Percentiles rank a stretch among this genome's conserved stretches.
These are phyloP conservation scores for Backusella sp. DNA, from an alignment of 192 early-diverging fungal genomes.

Conservation along the genomic window DNA sequence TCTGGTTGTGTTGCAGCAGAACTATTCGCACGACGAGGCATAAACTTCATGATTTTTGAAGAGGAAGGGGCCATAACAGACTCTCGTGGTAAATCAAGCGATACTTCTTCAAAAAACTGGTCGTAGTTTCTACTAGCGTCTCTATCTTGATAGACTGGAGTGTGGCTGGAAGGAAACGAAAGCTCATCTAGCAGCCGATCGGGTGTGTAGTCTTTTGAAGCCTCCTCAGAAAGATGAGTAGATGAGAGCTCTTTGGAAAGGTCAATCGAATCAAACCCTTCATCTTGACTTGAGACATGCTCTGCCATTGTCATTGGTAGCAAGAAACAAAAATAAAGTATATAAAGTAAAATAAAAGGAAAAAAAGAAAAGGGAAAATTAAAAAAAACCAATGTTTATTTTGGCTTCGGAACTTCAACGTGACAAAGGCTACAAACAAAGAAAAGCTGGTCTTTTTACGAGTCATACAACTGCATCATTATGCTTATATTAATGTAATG, in stretches of 20 bases:
- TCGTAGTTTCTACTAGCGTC: constrained; percentile 27
- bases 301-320: not conserved
- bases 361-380: not conserved
- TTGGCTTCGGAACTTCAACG: not conserved
- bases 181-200: constrained; percentile 32
- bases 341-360: not conserved
- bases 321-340: not conserved
- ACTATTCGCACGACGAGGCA: constrained; percentile 19
- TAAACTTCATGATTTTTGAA: constrained; percentile 30
- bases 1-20: not conserved
- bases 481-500: not conserved
- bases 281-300: constrained; percentile 1
- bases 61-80: not conserved
- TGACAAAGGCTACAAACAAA: not conserved
- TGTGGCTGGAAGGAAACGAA: not conserved
- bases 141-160: not conserved
- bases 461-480: not conserved
- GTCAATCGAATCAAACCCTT: not conserved
- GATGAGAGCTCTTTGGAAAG: not conserved
- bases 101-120: constrained; percentile 44
- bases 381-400: not conserved
- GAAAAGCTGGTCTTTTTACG: not conserved
- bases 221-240: constrained; percentile 2
- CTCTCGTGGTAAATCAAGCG: constrained; percentile 33
- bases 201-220: constrained; percentile 11